phyloP scores from a whole-genome alignment of 768 basidiomycete species.

The Termitomyces sp. region DNA sequence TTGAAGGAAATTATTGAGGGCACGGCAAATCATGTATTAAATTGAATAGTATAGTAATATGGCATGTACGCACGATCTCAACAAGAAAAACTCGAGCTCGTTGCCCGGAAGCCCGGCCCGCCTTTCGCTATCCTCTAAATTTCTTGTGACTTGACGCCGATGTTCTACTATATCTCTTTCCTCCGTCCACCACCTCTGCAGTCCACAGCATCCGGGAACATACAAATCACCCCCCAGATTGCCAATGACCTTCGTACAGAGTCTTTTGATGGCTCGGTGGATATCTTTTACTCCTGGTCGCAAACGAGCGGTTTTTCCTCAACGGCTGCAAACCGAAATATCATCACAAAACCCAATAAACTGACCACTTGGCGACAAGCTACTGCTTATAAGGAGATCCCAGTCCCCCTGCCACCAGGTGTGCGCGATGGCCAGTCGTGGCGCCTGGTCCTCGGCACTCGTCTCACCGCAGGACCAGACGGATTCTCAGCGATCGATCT shows the following conservation, averaged over 20 bases:
- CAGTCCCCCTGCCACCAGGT: slow-evolving; percentile 60
- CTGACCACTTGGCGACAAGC: slow-evolving; percentile 71
- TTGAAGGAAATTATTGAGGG: no score
- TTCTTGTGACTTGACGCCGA: not conserved
- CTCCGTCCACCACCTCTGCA: slow-evolving; percentile 78
- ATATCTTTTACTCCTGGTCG: slow-evolving; percentile 74
- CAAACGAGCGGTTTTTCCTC: slow-evolving; percentile 15
- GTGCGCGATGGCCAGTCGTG: slow-evolving; percentile 57
- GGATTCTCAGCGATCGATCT: slow-evolving; percentile 39
- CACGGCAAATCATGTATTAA: no score
- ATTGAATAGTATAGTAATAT: no score
- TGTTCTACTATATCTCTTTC: slow-evolving; percentile 72
- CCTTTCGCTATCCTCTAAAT: not conserved
- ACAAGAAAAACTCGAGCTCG: no score
- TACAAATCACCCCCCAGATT: slow-evolving; percentile 80
- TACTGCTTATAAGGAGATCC: slow-evolving; percentile 75
- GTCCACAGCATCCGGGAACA: slow-evolving; percentile 36
- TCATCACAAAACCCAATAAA: slow-evolving; percentile 48
- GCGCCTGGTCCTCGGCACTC: slow-evolving; percentile 59
- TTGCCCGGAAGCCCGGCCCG: slow-evolving; percentile 10
- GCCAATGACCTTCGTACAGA: slow-evolving; percentile 91
- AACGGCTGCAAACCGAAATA: slow-evolving; percentile 12
- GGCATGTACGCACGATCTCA: no score
- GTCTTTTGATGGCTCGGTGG: slow-evolving; percentile 47
- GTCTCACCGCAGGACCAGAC: slow-evolving; percentile 20